phyloP scores from a whole-genome alignment of 1,284 basidiomycete genomes.

The Coniophora puteana region DNA sequence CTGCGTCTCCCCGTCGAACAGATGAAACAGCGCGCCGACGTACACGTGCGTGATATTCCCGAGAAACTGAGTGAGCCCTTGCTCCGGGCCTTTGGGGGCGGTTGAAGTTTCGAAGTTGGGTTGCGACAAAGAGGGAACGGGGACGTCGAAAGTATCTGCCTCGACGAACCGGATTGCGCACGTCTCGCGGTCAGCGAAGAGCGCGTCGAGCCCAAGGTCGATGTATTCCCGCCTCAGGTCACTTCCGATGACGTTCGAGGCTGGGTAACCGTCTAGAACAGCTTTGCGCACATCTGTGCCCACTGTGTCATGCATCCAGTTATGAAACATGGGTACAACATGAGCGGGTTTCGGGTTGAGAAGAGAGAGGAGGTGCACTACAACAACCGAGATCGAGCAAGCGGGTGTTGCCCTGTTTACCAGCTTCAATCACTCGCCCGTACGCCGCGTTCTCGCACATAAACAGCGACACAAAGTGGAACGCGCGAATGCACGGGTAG shows the following conservation, averaged over 20 bases:
- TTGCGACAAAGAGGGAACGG: constrained; percentile 4
- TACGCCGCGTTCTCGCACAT: constrained; percentile 27
- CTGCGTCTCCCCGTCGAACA: constrained; percentile 33
- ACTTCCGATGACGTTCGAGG: constrained; percentile 24
- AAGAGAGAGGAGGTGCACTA: constrained; percentile 21
- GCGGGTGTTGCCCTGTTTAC: constrained; percentile 16
- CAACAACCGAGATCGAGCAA: constrained; percentile 34
- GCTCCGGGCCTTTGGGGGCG: constrained; percentile 5
- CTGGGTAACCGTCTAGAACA: constrained; percentile 29
- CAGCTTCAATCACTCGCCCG: constrained; percentile 21
- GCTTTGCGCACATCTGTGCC: constrained; percentile 33
- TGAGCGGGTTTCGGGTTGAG: background rate
- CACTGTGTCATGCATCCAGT: constrained; percentile 18
- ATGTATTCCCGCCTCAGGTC: constrained; percentile 32
- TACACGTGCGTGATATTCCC: constrained; percentile 26
- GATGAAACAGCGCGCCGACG: constrained; percentile 32
- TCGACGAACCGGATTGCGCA: constrained; percentile 29
- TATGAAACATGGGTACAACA: background rate
- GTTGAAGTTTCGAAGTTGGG: background rate
- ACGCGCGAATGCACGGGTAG: constrained; percentile 33
- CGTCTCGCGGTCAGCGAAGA: constrained; percentile 20
- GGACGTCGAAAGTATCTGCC: constrained; percentile 27
- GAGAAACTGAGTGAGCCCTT: constrained; percentile 11
- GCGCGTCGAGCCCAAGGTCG: constrained; percentile 25
- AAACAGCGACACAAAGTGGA: constrained; percentile 28